Evolutionary conservation across 768 basidiomycete species (phyloP).

Genomic region (Mycena rebaudengoi): DNA sequence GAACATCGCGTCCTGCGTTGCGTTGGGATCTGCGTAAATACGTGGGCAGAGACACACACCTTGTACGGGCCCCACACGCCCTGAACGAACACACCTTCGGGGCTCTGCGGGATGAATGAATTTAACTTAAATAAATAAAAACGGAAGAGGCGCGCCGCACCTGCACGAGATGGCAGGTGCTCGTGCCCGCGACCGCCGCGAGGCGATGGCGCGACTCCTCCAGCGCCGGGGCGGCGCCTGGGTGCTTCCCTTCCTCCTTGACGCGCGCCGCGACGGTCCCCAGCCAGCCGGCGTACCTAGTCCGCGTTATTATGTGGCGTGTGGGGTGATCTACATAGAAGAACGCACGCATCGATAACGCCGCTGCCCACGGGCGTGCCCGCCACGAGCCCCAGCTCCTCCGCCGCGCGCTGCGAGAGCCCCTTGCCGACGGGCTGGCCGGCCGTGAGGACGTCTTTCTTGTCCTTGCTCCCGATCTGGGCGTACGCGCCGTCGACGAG

Average conservation of each 20-base stretch:
- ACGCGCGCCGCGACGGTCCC: conserved; percentile 91
- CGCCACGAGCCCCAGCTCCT: conserved; percentile 83
- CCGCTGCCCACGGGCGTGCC: conserved; percentile 95
- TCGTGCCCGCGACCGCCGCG: conserved; percentile 95
- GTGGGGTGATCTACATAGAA: conserved; percentile 6
- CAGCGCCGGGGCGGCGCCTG: conserved; percentile 63
- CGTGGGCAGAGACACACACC: conserved; percentile 47
- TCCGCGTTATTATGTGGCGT: too few relatives aligned
- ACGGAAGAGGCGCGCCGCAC: conserved; percentile 40
- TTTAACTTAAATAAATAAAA: background rate
- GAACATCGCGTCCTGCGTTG: conserved; percentile 81
- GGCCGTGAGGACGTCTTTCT: conserved; percentile 77
- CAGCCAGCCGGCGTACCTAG: conserved; percentile 93
- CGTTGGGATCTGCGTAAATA: too few relatives aligned
- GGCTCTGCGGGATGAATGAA: conserved; percentile 77
- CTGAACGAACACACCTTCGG: conserved; percentile 83
- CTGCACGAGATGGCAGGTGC: conserved; percentile 95
- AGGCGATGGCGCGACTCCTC: conserved; percentile 84
- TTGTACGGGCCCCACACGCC: conserved; percentile 95
- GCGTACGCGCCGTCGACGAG: conserved; percentile 74
- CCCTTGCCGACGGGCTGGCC: conserved; percentile 88
- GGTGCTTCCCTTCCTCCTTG: conserved; percentile 59
- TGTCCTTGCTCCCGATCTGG: conserved; percentile 77
- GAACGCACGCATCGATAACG: conserved; percentile 89
- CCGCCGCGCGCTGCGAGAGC: conserved; percentile 78